Conservation (phyloP, 805 yeast genomes). For the Torulaspora indica region DNA sequence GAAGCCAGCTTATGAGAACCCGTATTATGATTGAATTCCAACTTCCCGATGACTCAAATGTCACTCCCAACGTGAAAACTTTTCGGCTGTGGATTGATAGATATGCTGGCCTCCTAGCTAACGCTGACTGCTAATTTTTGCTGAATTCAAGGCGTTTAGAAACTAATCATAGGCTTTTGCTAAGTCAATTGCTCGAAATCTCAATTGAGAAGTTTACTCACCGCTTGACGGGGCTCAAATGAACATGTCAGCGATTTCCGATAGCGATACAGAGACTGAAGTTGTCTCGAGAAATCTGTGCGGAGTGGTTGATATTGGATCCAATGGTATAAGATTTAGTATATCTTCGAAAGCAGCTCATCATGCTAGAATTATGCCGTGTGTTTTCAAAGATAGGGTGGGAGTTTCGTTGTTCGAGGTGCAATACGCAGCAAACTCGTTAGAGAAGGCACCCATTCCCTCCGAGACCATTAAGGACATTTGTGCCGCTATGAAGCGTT, state of each 20-base stretch:
- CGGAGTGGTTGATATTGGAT: constrained; percentile 73
- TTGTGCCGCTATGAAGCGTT: constrained; percentile 59
- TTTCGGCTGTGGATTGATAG: background rate
- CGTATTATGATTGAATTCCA: constrained; percentile 4
- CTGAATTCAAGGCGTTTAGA: background rate
- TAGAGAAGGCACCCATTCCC: constrained; percentile 50
- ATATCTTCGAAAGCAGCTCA: constrained; percentile 64
- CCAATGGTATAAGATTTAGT: constrained; percentile 69
- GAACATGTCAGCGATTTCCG: constrained; percentile 28
- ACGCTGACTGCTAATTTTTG: background rate
- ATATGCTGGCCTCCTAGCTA: background rate
- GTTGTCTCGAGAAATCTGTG: constrained; percentile 54
- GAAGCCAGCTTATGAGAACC: background rate
- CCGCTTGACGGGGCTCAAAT: background rate
- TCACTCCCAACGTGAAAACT: background rate
- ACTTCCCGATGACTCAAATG: background rate
- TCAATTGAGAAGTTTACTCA: background rate
- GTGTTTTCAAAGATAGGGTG: constrained; percentile 68
- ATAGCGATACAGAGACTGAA: constrained; percentile 43
- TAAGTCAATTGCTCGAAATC: too few species aligned
- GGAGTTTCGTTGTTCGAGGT: constrained; percentile 66
- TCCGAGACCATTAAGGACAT: constrained; percentile 54
- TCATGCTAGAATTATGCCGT: constrained; percentile 72
- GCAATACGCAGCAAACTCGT: constrained; percentile 42
- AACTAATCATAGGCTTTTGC: background rate